A percentile compares a stretch with the other conserved stretches of the same genome.
These are phyloP conservation scores for Lasiodiplodia hormozganensis DNA, from an alignment of 2,329 filamentous ascomycete genomes.

Conservation along the genomic window DNA sequence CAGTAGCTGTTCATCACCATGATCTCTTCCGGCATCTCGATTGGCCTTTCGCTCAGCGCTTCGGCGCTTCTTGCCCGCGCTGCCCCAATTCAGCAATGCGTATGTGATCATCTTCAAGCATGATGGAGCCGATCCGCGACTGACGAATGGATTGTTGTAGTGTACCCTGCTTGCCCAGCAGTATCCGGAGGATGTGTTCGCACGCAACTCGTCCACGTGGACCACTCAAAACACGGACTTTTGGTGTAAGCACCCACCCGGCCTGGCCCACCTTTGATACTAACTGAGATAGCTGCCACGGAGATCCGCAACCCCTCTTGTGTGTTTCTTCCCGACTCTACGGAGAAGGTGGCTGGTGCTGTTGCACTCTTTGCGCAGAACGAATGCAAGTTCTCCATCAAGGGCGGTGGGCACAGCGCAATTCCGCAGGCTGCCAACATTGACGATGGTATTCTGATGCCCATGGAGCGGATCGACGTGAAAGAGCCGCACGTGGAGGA, in stretches of 20 bases:
- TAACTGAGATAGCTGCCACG: neutral
- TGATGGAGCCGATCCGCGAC: neutral
- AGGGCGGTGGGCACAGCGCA: constrained; percentile 53
- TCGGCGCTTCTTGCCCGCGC: neutral
- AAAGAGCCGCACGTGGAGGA: constrained; percentile 35
- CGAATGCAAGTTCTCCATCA: constrained; percentile 47
- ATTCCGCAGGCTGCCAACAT: constrained; percentile 51
- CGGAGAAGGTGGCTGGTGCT: neutral
- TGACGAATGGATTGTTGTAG: neutral
- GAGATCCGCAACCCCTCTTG: neutral
- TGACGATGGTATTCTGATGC: constrained; percentile 51
- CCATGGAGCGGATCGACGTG: constrained; percentile 43
- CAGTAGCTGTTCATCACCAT: neutral
- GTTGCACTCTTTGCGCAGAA: constrained; percentile 31
- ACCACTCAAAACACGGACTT: neutral
- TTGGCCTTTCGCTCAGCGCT: neutral
- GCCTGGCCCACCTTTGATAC: neutral
- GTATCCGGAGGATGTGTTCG: neutral
- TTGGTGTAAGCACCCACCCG: neutral
- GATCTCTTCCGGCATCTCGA: neutral
- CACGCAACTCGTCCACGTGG: neutral
- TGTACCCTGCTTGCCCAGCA: neutral
- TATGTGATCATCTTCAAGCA: neutral
- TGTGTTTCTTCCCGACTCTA: neutral
- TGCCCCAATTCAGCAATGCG: neutral